Evolutionary conservation across 805 yeast genomes (phyloP), one percentile per base, ranked within the genome.

Genomic region (Teunomyces kruisii): DNA sequence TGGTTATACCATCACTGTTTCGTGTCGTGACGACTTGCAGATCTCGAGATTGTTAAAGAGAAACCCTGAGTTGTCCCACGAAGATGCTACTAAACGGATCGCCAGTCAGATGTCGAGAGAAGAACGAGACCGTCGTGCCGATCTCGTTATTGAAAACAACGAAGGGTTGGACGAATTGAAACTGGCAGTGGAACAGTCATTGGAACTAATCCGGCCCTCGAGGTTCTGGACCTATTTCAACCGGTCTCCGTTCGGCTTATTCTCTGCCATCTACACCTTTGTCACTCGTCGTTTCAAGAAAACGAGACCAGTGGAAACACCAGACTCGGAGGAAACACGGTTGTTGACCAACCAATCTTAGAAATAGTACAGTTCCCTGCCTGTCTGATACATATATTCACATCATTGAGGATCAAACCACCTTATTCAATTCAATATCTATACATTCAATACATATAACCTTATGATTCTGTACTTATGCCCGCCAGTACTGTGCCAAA

Each of bases 401-500:
- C n/a, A n/a, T n/a, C n/a, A n/a, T n/a, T n/a, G n/a, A n/a, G n/a
- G 22, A 19, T 6, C 22, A 19, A 19, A 19, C 22, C 3, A 19
- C 22, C n/a, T 19, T 19, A 19, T 19, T 19, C 22, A 19, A 19
- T 19, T 19, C 22, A 19, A 19, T 19, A 19, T 19, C 22, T 19
- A 19, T 19, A 19, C 6, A 19, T 19, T 19, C 22, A 19, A 19
- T 19, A 19, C 22, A 19, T 19, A 19, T 19, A 19, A 19, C 22
- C 22, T 19, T 19, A 19, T 19, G 22, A 19, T 19, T 4, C 6
- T 19, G 22, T 9, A 10, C 7, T 47, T 49, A 92, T 0, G 97
- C 90, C 49, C 99, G 72, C 99, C 99, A 95, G 61, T 94, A 94
- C 61, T 94, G 99, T 0, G 99, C 97, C 61, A 94, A 75, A 66